phyloP scores from a whole-genome alignment of 352 stramenopile species.

The Globisporangium carolinianum region DNA sequence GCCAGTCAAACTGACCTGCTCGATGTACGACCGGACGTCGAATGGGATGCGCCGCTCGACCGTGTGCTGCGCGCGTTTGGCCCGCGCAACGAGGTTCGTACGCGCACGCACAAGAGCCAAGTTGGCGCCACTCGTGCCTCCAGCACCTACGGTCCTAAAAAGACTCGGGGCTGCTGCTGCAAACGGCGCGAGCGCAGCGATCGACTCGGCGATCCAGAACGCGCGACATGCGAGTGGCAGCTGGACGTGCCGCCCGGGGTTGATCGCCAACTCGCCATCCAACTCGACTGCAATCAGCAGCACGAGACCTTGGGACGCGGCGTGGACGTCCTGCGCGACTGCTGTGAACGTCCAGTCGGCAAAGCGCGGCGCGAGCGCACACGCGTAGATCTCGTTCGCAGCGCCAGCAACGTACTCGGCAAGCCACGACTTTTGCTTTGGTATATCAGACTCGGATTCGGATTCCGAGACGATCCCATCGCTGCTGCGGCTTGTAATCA shows the following conservation, averaged over 20 bases:
- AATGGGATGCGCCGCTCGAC: conserved; percentile 62
- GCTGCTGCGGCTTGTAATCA: conserved; percentile 69
- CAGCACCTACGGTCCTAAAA: no score
- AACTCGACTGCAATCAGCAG: conserved; percentile 70
- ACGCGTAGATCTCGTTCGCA: conserved; percentile 81
- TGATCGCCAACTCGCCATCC: conserved; percentile 61
- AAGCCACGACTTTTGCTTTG: conserved; percentile 31
- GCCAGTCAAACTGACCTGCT: conserved; percentile 23
- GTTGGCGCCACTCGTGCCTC: conserved; percentile 14
- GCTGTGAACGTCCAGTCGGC: conserved; percentile 74
- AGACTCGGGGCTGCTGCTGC: conserved; percentile 6
- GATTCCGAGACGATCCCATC: conserved; percentile 8
- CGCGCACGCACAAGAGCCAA: conserved; percentile 25
- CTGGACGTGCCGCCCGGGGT: conserved; percentile 55
- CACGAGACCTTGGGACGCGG: conserved; percentile 63
- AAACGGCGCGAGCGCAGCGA: conserved; percentile 43
- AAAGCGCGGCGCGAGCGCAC: conserved; percentile 41
- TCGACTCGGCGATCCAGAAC: conserved; percentile 75
- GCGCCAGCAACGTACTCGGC: conserved; percentile 74
- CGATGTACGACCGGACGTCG: conserved; percentile 54
- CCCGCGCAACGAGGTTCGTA: conserved; percentile 37
- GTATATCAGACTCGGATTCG: conserved; percentile 4
- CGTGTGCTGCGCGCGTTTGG: conserved; percentile 60
- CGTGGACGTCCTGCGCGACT: conserved; percentile 56
- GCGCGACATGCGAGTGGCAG: conserved; percentile 49